Base-by-base conservation (phyloP, 257 asterid genomes). In the Paraleonurus japonicus region DNA sequence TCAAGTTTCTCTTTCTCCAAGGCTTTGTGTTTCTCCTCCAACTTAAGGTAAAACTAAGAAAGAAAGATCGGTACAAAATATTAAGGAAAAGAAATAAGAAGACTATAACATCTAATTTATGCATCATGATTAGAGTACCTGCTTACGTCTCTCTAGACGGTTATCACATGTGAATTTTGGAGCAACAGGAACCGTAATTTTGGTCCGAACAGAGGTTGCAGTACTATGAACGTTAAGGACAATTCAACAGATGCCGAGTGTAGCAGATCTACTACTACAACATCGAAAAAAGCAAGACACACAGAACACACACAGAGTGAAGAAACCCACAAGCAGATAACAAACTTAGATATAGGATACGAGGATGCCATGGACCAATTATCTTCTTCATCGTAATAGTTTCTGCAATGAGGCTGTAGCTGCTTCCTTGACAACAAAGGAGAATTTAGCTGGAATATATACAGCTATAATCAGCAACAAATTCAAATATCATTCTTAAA, bases 1-100 rank as follows among this genome's bases (percentile, higher is more conserved):
- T 94, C 96, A 58, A 69, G 79, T 84, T 81, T 94, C 84, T 94
- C 99, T 61, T 81, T 90, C 87, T 91, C 96, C 85, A 94, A 83
- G 55, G 99, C 99, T 84, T 63, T 89, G 92, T 94, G 99, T 69
- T 94, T 94, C 71, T 94, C 99, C 23, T 83, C 99, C 83, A 94
- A 82, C 87, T 94, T 94, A 15, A 85, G 63, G 86, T 89, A 94
- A 81, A 82, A 94, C 99, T 94, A 77, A 69, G 61, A 35, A 64
- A 19, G 32, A 8, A 30, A 26, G n/a, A 33, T 3, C 54, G 33
- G 33, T 35, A 19, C 47, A 33, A 73, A 35, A 54, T 45, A 20
- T 65, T 60, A 69, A 54, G 28, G 57, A 39, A 27, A 65, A 19
- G 12, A 43, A 28, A 6, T 32, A 61, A 43, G 23, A 73, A 47